A percentile compares a stretch with the other conserved stretches of the same genome.
Conservation (phyloP, 2,329 filamentous ascomycete genomes). For the Aspergillus costaricaensis region DNA sequence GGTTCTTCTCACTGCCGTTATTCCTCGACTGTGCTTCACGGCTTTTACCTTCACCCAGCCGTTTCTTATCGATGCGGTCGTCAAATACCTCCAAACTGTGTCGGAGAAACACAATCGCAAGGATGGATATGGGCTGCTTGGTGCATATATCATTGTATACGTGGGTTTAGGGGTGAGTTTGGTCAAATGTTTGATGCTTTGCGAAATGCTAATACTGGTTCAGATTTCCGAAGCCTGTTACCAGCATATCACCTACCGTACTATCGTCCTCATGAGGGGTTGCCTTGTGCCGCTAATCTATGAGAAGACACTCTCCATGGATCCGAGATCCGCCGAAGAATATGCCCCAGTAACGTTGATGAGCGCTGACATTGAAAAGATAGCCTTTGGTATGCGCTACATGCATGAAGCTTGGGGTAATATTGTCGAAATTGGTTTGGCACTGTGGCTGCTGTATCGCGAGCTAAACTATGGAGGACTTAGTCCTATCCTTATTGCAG, state of each 20-base stretch:
- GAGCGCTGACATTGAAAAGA: slow-evolving; percentile 36
- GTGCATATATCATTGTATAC: not conserved
- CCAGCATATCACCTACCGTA: slow-evolving; percentile 12
- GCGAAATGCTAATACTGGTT: not conserved
- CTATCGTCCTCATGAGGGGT: slow-evolving; percentile 10
- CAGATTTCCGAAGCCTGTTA: slow-evolving; percentile 36
- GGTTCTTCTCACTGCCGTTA: slow-evolving; percentile 9
- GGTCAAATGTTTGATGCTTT: not conserved
- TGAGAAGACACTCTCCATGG: slow-evolving; percentile 30
- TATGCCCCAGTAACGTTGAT: slow-evolving; percentile 35
- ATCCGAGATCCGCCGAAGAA: slow-evolving; percentile 15
- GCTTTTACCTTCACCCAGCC: slow-evolving; percentile 25
- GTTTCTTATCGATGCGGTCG: slow-evolving; percentile 17
- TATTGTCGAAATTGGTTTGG: slow-evolving; percentile 19
- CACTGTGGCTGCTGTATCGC: slow-evolving; percentile 21
- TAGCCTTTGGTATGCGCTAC: slow-evolving; percentile 22
- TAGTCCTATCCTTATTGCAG: slow-evolving; percentile 24
- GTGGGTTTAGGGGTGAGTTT: not conserved
- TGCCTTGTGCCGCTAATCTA: slow-evolving; percentile 32
- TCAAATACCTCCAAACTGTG: not conserved
- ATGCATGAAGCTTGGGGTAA: slow-evolving; percentile 33
- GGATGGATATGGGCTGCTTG: not conserved
- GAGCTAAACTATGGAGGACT: slow-evolving; percentile 28
- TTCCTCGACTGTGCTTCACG: slow-evolving; percentile 21
- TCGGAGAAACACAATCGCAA: not conserved